phyloP scores from a whole-genome alignment of 169 alveolate genomes.

The Eimeria praecox region DNA sequence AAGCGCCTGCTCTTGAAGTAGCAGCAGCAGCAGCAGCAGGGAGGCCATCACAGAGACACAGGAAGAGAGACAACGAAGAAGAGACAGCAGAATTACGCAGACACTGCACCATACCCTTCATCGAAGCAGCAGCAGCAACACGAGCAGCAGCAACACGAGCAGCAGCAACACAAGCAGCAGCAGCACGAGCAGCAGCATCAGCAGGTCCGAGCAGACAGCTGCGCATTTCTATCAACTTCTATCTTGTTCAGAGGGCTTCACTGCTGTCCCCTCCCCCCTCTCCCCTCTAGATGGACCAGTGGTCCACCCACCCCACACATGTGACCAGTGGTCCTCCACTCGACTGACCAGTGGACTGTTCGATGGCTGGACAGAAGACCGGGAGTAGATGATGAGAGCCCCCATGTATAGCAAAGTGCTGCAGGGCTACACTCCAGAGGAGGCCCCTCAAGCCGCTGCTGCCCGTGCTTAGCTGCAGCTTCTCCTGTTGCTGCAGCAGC shows the following conservation, averaged over 20 bases:
- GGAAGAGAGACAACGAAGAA: background rate
- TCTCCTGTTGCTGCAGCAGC: constrained; percentile 48
- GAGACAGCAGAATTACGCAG: background rate
- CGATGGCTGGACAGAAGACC: constrained; percentile 37
- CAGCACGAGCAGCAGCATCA: no score
- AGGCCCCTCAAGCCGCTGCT: constrained; percentile 26
- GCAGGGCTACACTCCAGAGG: constrained; percentile 40
- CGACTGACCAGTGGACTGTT: constrained; percentile 10
- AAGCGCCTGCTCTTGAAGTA: background rate
- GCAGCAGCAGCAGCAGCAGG: constrained; percentile 3
- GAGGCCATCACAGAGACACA: no score
- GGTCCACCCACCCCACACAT: background rate
- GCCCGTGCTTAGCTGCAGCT: background rate
- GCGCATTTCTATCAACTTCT: no score
- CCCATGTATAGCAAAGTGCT: constrained; percentile 39
- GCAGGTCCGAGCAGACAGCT: no score
- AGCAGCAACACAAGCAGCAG: no score
- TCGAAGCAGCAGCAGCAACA: no score
- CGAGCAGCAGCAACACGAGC: no score
- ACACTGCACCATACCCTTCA: background rate
- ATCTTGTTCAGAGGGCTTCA: no score
- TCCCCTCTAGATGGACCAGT: no score
- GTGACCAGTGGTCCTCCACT: no score
- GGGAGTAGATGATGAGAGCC: constrained; percentile 29
- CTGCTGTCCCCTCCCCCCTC: no score